Percentiles rank a stretch among this genome's conserved stretches.
Conservation (phyloP, 352 stramenopile species). For the Globisporangium recalcitrans region DNA sequence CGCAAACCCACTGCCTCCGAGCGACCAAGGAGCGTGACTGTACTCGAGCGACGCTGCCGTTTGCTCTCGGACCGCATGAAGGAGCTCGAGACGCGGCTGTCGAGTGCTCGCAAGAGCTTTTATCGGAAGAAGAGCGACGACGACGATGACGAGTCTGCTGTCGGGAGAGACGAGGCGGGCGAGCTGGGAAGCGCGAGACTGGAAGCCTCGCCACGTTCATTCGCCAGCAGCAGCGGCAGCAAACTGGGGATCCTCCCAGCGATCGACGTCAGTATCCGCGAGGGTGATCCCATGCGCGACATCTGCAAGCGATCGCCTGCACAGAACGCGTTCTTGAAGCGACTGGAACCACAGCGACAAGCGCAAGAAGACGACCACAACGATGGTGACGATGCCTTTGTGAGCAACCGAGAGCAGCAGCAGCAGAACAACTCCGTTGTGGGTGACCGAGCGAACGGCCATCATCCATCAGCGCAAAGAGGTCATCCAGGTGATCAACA, state of each 20-base stretch:
- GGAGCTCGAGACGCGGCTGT: conserved; percentile 29
- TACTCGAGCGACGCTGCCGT: conserved; percentile 31
- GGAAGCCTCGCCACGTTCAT: neutral
- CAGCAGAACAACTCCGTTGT: neutral
- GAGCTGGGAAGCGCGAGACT: conserved; percentile 2
- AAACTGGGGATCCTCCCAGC: conserved; percentile 4
- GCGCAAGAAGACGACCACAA: neutral
- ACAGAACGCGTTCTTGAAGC: conserved; percentile 58
- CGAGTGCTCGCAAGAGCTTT: conserved; percentile 24
- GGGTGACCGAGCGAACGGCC: conserved; percentile 7
- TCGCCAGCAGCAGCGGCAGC: conserved; percentile 1
- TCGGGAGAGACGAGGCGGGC: neutral
- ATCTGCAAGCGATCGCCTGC: conserved; percentile 37
- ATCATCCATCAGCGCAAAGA: conserved; percentile 36
- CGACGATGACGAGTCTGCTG: neutral
- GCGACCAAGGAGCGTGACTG: conserved; percentile 27
- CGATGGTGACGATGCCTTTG: neutral
- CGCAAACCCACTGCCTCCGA: conserved; percentile 37
- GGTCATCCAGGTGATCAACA: conserved; percentile 23
- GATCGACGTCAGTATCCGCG: conserved; percentile 15
- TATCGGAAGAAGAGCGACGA: conserved; percentile 16
- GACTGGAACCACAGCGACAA: conserved; percentile 16
- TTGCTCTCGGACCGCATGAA: conserved; percentile 33
- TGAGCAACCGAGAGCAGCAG: neutral
- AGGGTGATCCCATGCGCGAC: conserved; percentile 5